phyloP scores from a whole-genome alignment of 371 early-diverging fungal genomes.

The Chytridium lagenaria region DNA sequence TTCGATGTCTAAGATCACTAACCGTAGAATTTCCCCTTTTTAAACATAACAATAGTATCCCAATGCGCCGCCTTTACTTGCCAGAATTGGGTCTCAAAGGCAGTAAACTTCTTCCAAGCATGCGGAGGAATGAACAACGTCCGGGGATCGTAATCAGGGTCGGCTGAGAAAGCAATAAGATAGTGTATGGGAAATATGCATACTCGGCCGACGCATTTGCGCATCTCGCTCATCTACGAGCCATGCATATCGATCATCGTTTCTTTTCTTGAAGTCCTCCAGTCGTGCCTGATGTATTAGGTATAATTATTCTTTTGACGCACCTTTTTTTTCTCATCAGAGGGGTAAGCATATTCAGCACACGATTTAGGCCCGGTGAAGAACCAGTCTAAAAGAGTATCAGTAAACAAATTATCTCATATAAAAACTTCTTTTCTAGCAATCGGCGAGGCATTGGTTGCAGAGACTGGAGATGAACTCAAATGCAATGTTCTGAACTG shows the following conservation, averaged over 20 bases:
- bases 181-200: neutral
- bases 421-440: too few species aligned
- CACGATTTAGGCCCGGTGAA: slow-evolving; percentile 16
- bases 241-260: slow-evolving; percentile 87
- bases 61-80: slow-evolving; percentile 95
- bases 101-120: slow-evolving; percentile 87
- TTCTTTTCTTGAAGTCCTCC: slow-evolving; percentile 71
- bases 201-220: slow-evolving; percentile 57
- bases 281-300: slow-evolving; percentile 20
- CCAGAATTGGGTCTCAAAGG: slow-evolving; percentile 99
- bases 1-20: neutral
- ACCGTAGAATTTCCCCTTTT: slow-evolving; percentile 98
- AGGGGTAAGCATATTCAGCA: slow-evolving; percentile 47
- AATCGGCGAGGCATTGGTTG: neutral
- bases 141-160: slow-evolving; percentile 92
- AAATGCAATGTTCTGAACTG: slow-evolving; percentile 19
- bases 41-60: slow-evolving; percentile 99
- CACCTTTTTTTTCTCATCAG: slow-evolving; percentile 49
- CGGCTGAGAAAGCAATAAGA: slow-evolving; percentile 48
- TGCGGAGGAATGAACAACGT: slow-evolving; percentile 87
- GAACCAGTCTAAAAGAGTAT: too few species aligned
- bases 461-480: neutral
- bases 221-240: slow-evolving; percentile 83
- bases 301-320: neutral
- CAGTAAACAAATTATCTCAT: too few species aligned